A percentile compares a stretch with the other conserved stretches of the same genome.
Evolutionary conservation across 495 filamentous ascomycete genomes (phyloP).

Genomic region (Penicillium longicatenatum): DNA sequence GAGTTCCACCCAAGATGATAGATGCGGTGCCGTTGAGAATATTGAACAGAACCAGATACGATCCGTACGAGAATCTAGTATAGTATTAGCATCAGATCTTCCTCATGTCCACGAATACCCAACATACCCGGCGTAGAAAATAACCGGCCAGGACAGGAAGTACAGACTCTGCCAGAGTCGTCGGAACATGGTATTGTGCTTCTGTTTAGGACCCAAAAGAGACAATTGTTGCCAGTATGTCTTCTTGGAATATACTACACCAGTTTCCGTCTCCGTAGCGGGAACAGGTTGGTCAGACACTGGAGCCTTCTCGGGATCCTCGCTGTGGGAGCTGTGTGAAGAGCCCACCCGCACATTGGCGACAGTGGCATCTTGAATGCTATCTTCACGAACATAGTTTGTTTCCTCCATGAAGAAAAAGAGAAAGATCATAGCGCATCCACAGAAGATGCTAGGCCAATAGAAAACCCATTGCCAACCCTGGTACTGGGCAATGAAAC

Average conservation of each 20-base stretch:
- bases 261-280: constrained; percentile 25
- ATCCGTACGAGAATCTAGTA: constrained; percentile 60
- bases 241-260: constrained; percentile 35
- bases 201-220: constrained; percentile 45
- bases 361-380: constrained; percentile 6
- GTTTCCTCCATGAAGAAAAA: constrained; percentile 75
- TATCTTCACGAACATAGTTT: constrained; percentile 52
- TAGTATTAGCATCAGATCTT: constrained; percentile 8
- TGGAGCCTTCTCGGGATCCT: constrained; percentile 27
- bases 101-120: background rate
- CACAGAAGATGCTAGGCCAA: constrained; percentile 64
- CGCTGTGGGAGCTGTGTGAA: constrained; percentile 16
- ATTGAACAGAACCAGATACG: constrained; percentile 66
- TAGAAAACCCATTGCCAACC: constrained; percentile 67
- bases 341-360: constrained; percentile 14
- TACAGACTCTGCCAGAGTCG: constrained; percentile 41
- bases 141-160: constrained; percentile 59
- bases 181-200: constrained; percentile 54
- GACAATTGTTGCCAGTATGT: constrained; percentile 58
- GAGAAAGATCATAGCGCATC: constrained; percentile 54
- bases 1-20: constrained; percentile 55
- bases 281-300: constrained; percentile 10
- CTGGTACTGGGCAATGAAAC: constrained; percentile 66
- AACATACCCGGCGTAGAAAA: constrained; percentile 60
- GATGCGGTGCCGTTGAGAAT: constrained; percentile 67